A percentile compares a stretch with the other conserved stretches of the same genome.
Evolutionary conservation across 2,329 filamentous ascomycete species (phyloP).

Genomic region (Epichloe glyceriae): DNA sequence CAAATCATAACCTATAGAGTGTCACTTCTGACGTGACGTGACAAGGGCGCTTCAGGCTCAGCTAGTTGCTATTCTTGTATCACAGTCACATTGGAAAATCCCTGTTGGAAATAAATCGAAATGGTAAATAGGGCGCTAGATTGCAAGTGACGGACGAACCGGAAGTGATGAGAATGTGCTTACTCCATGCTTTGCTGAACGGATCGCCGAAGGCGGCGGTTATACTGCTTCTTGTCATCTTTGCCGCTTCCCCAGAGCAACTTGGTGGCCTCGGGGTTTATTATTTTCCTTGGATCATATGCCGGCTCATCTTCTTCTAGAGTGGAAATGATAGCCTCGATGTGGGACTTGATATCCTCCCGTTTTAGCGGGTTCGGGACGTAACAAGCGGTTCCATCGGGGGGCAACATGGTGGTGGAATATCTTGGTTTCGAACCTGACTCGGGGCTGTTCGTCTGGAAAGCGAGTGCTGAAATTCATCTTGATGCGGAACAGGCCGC

Average conservation of each 20-base stretch:
- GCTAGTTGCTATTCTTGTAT: neutral
- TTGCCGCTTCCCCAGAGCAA: slow-evolving; percentile 67
- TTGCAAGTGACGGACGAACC: neutral
- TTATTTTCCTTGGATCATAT: slow-evolving; percentile 80
- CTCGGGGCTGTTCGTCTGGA: slow-evolving; percentile 76
- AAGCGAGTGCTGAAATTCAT: slow-evolving; percentile 74
- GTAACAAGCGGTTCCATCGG: slow-evolving; percentile 75
- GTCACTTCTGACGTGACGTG: neutral
- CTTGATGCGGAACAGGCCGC: slow-evolving; percentile 73
- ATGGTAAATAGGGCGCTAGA: neutral
- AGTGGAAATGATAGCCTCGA: slow-evolving; percentile 67
- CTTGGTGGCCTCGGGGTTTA: slow-evolving; percentile 74
- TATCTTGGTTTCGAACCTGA: slow-evolving; percentile 65
- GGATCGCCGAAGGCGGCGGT: slow-evolving; percentile 63
- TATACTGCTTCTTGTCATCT: slow-evolving; percentile 75
- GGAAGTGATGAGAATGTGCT: slow-evolving; percentile 9
- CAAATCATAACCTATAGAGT: neutral
- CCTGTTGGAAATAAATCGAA: slow-evolving; percentile 9
- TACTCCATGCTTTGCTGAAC: slow-evolving; percentile 58
- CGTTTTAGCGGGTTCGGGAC: slow-evolving; percentile 43
- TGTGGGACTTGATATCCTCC: slow-evolving; percentile 71
- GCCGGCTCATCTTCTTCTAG: slow-evolving; percentile 81
- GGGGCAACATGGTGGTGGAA: slow-evolving; percentile 80
- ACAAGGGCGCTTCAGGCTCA: neutral
- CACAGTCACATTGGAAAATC: slow-evolving; percentile 20